Conservation (phyloP, 192 early-diverging fungal species). For the Chytriomyces sp. region DNA sequence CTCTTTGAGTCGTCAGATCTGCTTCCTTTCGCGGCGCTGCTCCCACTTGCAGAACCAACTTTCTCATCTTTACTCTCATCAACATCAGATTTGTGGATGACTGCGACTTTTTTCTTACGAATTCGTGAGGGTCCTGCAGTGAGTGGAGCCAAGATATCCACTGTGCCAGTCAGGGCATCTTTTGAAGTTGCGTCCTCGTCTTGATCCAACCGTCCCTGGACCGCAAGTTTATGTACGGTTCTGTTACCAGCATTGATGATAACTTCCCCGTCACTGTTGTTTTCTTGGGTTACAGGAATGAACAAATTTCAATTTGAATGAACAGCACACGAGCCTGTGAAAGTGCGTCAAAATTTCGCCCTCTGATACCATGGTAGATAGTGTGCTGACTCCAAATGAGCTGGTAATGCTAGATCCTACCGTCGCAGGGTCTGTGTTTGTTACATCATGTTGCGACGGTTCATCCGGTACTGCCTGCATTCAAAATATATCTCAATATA, state of each 20-base stretch:
- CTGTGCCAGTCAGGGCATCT: conserved; percentile 10
- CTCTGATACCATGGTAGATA: conserved; percentile 40
- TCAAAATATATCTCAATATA: too few relatives aligned
- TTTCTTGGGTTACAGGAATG: background rate
- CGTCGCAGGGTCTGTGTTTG: conserved; percentile 7
- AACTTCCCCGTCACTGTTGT: conserved; percentile 27
- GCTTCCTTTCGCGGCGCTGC: background rate
- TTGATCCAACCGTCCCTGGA: background rate
- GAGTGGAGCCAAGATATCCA: conserved; percentile 7
- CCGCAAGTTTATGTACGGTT: background rate
- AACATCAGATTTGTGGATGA: background rate
- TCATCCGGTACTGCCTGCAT: background rate
- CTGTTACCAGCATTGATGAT: conserved; percentile 14
- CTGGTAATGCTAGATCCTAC: conserved; percentile 18
- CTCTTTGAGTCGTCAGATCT: conserved; percentile 13
- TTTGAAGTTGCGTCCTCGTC: conserved; percentile 24
- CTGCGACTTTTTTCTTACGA: background rate
- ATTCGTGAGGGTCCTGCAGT: background rate
- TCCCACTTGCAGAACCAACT: background rate
- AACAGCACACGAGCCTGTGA: conserved; percentile 22
- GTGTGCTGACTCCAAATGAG: conserved; percentile 30
- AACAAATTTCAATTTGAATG: conserved; percentile 2
- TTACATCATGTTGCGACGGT: background rate
- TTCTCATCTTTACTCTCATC: background rate
- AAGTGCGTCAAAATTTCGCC: conserved; percentile 41